Percentiles rank a stretch among this genome's conserved stretches.
phyloP scores from a whole-genome alignment of 495 filamentous ascomycete genomes.

The Pyrenopolyporus hunteri region DNA sequence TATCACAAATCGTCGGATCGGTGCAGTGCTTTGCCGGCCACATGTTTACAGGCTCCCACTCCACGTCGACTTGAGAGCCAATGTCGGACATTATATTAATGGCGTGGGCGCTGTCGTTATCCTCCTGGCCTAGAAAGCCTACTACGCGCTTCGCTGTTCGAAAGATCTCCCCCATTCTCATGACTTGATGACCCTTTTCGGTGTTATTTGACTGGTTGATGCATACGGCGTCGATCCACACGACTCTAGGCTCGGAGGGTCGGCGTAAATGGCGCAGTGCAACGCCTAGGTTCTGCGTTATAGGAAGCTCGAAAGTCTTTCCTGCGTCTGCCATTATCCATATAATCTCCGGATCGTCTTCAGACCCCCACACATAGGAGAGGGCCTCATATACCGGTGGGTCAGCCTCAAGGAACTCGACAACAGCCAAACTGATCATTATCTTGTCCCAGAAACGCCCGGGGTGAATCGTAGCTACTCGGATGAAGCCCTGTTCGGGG shows the following conservation, averaged over 20 bases:
- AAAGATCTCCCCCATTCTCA: constrained; percentile 30
- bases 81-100: constrained; percentile 1
- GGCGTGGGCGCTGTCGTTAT: not conserved
- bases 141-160: constrained; percentile 28
- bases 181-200: constrained; percentile 36
- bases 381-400: not conserved
- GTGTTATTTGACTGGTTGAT: constrained; percentile 6
- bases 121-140: constrained; percentile 32
- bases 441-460: not conserved
- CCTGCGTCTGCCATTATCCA: not conserved
- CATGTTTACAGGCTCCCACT: not conserved
- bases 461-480: not conserved
- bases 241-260: not conserved
- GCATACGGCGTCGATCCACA: constrained; percentile 9
- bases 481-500: not conserved
- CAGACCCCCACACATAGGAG: not conserved
- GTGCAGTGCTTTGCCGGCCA: not conserved
- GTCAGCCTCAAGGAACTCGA: not conserved
- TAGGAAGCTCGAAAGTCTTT: not conserved
- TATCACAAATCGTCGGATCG: not conserved
- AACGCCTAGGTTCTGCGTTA: not conserved
- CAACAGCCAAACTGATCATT: not conserved
- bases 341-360: not conserved
- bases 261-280: not conserved
- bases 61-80: not conserved